These are phyloP conservation scores for Alloteropsis semialata DNA, from an alignment of 176 grass and related monocot genomes.

Conservation along the genomic window DNA sequence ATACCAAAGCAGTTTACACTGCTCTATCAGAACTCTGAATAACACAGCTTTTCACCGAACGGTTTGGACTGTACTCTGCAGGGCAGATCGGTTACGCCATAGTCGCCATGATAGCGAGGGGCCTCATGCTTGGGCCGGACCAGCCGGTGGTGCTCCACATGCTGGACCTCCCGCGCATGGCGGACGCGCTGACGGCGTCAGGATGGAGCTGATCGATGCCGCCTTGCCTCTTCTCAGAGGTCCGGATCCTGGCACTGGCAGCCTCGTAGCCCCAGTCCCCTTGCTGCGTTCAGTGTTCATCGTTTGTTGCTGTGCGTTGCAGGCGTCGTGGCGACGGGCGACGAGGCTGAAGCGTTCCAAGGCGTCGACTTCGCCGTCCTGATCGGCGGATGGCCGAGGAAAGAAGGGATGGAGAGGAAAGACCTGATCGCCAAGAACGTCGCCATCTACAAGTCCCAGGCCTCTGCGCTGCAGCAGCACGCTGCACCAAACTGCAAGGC, in stretches of 20 bases:
- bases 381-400: constrained; percentile 59
- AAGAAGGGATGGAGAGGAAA: constrained; percentile 75
- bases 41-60: background rate
- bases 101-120: constrained; percentile 72
- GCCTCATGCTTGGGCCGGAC: constrained; percentile 61
- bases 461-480: constrained; percentile 51
- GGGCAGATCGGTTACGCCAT: constrained; percentile 79
- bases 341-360: constrained; percentile 55
- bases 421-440: constrained; percentile 70
- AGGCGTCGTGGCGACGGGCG: constrained; percentile 64
- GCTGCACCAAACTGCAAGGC: constrained; percentile 79
- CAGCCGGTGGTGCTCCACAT: constrained; percentile 80
- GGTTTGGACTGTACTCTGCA: background rate
- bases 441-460: constrained; percentile 65
- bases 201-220: constrained; percentile 74
- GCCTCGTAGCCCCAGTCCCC: background rate
- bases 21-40: background rate
- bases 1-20: background rate
- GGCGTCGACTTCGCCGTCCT: constrained; percentile 64
- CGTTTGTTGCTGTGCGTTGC: background rate
- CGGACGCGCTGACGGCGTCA: constrained; percentile 50
- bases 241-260: background rate
- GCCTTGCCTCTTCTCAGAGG: constrained; percentile 72
- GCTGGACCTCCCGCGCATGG: constrained; percentile 43
- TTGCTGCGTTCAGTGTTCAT: background rate